These are phyloP conservation scores for Babesia bovis DNA, from an alignment of 169 alveolate species.

Conservation along the genomic window DNA sequence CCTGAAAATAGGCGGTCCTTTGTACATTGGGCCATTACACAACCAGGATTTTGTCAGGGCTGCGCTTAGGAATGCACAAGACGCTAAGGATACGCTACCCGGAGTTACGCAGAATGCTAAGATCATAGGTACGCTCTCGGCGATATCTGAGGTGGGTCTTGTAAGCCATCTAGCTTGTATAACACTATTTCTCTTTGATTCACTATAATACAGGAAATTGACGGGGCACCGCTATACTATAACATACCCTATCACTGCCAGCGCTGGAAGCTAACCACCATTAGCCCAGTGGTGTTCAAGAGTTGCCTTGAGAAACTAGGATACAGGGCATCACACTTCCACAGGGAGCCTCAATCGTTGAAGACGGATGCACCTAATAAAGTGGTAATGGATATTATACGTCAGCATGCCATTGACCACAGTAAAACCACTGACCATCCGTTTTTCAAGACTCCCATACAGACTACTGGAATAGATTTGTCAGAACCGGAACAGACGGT, in stretches of 20 bases:
- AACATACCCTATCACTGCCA: conserved; percentile 55
- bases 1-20: conserved; percentile 80
- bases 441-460: conserved; percentile 45
- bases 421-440: conserved; percentile 23
- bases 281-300: conserved; percentile 57
- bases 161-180: background rate
- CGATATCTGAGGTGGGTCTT: conserved; percentile 55
- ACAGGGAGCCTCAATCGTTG: conserved; percentile 86
- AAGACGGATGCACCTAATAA: conserved; percentile 87
- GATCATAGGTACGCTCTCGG: conserved; percentile 45
- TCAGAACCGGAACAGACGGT: background rate
- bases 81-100: conserved; percentile 7
- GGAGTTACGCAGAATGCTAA: conserved; percentile 48
- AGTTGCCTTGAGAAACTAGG: conserved; percentile 74
- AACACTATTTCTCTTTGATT: background rate
- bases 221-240: conserved; percentile 50
- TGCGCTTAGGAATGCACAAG: conserved; percentile 47
- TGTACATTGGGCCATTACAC: conserved; percentile 78
- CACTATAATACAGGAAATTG: conserved; percentile 33
- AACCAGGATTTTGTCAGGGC: conserved; percentile 69
- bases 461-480: conserved; percentile 55
- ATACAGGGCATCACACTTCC: conserved; percentile 86
- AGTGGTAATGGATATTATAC: conserved; percentile 87
- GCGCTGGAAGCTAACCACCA: conserved; percentile 56
- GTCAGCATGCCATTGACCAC: conserved; percentile 50